phyloP scores from a whole-genome alignment of 768 basidiomycete genomes.

The Trametes meyenii region DNA sequence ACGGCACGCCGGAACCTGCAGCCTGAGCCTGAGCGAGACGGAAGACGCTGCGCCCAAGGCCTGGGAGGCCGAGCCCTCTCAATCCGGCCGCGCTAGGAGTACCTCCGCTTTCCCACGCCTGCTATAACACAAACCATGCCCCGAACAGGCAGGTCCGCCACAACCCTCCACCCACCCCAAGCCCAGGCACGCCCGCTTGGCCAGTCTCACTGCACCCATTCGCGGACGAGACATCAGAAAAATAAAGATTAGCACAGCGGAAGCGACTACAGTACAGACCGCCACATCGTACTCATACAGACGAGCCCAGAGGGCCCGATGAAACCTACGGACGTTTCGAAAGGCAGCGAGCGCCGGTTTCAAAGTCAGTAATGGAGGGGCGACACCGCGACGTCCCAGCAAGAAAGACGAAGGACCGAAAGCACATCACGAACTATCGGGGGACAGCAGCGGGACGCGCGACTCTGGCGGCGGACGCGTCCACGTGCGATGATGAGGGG shows the following conservation, averaged over 20 bases:
- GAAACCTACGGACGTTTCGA: neutral
- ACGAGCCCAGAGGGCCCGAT: neutral
- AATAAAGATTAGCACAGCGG: conserved; percentile 5
- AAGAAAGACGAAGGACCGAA: conserved; percentile 37
- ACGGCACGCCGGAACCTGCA: neutral
- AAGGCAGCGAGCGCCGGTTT: neutral
- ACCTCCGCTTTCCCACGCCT: conserved; percentile 19
- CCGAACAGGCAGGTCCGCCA: conserved; percentile 10
- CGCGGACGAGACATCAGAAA: neutral
- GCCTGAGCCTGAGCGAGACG: neutral
- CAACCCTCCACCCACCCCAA: neutral
- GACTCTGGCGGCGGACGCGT: neutral
- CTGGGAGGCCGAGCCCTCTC: neutral
- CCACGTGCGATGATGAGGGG: neutral
- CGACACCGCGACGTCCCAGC: conserved; percentile 9
- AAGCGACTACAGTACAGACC: conserved; percentile 9
- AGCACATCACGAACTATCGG: neutral
- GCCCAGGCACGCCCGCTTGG: neutral
- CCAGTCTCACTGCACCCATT: neutral
- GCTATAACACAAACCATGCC: conserved; percentile 2
- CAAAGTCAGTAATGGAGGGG: conserved; percentile 7
- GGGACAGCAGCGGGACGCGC: neutral
- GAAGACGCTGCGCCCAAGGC: neutral
- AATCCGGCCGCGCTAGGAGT: neutral
- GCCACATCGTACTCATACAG: conserved; percentile 10